Evolutionary conservation across 2,329 filamentous ascomycete species (phyloP), one percentile per base, ranked within the genome.

Genomic region (Fusarium burgessii): DNA sequence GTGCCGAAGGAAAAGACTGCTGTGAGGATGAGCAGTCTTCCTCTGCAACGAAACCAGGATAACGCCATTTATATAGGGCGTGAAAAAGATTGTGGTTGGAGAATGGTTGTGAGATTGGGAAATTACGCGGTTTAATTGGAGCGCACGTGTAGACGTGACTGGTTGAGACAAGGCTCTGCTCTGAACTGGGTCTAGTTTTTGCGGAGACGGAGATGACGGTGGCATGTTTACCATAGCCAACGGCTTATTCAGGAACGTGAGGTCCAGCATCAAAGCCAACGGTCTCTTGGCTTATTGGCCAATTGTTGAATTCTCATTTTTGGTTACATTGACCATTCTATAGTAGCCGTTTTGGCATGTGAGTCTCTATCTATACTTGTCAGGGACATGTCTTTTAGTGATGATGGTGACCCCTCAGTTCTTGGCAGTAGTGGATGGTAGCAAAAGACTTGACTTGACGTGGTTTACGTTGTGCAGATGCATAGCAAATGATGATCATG

Each of bases 141-240:
- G 62, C 13, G 56, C 70, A 72, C 70, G 70, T 72, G 70, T 27
- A 51, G 46, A 55, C 33, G 51, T 58, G 58, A 73, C 42, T 72
- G 70, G 70, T 15, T 45, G 51, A 58, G 54, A 67, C 45, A 45
- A 15, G 32, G 11, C n/a, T 32, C n/a, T 45, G 11, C n/a, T 32
- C n/a, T 45, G 38, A 41, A 25, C 13, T 38, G 40, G 56, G 57
- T 27, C 40, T 56, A 47, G 52, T 47, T 17, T 17, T 33, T 35
- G 35, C 17, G 35, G 18, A 29, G 33, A 9, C 4, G 33, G 18
- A 40, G 14, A 20, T n/a, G 20, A 47, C 14, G 15, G n/a, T 46
- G 27, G 1, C 14, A 32, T 54, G 20, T 35, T 56, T 4, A 29
- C 40, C 52, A 49, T 33, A 57, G 14, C 18, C 23, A 23, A 49